Evolutionary conservation across 106 monocot genomes (phyloP).

Genomic region (Acanthochlamys bracteata): DNA sequence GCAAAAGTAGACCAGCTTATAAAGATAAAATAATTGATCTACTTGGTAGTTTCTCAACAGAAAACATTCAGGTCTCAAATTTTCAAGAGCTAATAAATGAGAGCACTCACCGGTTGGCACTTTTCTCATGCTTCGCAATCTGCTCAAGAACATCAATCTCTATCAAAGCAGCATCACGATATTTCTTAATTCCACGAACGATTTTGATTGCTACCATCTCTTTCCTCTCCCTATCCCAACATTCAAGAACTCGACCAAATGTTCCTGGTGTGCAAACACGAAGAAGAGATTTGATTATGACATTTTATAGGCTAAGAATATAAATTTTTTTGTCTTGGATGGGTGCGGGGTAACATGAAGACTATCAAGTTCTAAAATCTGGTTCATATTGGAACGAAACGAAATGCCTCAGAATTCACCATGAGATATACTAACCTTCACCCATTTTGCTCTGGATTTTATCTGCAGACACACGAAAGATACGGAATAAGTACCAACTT

Average conservation of each 20-base stretch:
- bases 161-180: conserved; percentile 91
- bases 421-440: conserved; percentile 77
- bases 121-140: conserved; percentile 51
- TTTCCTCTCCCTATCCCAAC: conserved; percentile 84
- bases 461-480: conserved; percentile 28
- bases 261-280: conserved; percentile 44
- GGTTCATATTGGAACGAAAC: no score
- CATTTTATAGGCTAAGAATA: no score
- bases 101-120: conserved; percentile 37
- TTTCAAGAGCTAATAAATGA: background rate
- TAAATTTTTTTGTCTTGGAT: no score
- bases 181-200: conserved; percentile 71
- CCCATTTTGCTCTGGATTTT: conserved; percentile 83
- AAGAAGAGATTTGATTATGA: background rate
- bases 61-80: no score
- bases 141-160: conserved; percentile 83
- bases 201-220: conserved; percentile 99
- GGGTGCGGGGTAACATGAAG: no score
- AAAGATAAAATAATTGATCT: conserved; percentile 18
- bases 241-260: conserved; percentile 93
- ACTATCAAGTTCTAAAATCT: no score
- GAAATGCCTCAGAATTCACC: no score
- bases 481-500: background rate
- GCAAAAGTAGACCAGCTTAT: conserved; percentile 62
- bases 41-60: no score